Percentiles rank a stretch among this genome's conserved stretches.
These are phyloP conservation scores for Aureobasidium sp. DNA, from an alignment of 2,329 filamentous ascomycete genomes.

Conservation along the genomic window DNA sequence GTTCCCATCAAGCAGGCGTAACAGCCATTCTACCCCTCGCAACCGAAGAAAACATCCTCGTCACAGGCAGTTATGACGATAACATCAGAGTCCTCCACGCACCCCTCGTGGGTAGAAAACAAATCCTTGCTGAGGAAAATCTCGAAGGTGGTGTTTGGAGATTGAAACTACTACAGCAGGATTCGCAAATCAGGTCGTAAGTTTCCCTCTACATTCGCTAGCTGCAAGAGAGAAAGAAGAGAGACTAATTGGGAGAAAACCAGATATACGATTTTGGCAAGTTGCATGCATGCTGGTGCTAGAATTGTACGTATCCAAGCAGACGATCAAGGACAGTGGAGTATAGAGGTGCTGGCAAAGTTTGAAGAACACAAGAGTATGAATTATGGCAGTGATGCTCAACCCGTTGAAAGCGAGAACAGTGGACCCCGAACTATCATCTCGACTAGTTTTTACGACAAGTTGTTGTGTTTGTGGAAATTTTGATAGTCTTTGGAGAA, in stretches of 20 bases:
- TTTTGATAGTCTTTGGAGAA: background rate
- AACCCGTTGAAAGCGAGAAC: conserved; percentile 26
- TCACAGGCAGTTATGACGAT: conserved; percentile 93
- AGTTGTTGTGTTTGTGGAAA: conserved; percentile 58
- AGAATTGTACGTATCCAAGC: conserved; percentile 49
- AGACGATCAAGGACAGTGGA: conserved; percentile 39
- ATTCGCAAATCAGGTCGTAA: too few species aligned
- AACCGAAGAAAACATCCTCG: conserved; percentile 45
- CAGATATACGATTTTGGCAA: conserved; percentile 59
- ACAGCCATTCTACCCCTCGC: conserved; percentile 71
- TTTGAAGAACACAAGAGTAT: conserved; percentile 88
- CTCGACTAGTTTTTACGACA: conserved; percentile 72
- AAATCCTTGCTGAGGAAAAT: conserved; percentile 53
- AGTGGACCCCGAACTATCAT: conserved; percentile 39
- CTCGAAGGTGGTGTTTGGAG: conserved; percentile 84
- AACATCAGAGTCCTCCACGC: conserved; percentile 57
- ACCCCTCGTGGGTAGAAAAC: conserved; percentile 31
- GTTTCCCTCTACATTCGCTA: too few species aligned
- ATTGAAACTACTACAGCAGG: conserved; percentile 46
- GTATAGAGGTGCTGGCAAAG: conserved; percentile 55
- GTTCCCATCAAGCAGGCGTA: conserved; percentile 70
- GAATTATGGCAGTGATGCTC: conserved; percentile 81
- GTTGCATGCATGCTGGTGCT: conserved; percentile 87
- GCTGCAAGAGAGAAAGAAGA: too few species aligned
- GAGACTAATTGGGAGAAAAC: too few species aligned